Evolutionary conservation across 495 filamentous ascomycete species (phyloP).

Genomic region (Evansstolkia leycettana): DNA sequence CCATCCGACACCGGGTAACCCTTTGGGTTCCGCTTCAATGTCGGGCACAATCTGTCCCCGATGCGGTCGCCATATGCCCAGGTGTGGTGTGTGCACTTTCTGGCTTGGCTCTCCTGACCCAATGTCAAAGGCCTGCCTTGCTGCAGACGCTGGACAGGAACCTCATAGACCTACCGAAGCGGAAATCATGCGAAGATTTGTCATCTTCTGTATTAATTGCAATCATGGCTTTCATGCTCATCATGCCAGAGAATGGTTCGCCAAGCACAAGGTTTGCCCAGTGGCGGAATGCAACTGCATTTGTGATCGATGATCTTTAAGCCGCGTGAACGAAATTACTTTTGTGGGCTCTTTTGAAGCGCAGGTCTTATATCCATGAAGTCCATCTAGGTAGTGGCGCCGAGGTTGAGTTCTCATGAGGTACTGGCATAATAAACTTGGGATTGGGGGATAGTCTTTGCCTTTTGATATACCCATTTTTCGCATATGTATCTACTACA

Average conservation of each 20-base stretch:
- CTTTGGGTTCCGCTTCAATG: constrained; percentile 24
- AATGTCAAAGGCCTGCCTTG: constrained; percentile 41
- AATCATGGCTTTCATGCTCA: constrained; percentile 84
- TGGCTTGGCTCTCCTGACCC: constrained; percentile 72
- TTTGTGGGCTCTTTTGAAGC: too few relatives aligned
- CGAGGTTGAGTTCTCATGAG: too few relatives aligned
- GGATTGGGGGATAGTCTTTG: too few relatives aligned
- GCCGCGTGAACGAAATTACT: too few relatives aligned
- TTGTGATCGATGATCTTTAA: constrained; percentile 50
- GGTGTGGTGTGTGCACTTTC: constrained; percentile 79
- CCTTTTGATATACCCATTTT: too few relatives aligned
- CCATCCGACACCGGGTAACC: constrained; percentile 26
- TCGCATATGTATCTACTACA: too few relatives aligned
- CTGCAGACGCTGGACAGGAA: constrained; percentile 32
- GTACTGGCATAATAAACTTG: too few relatives aligned
- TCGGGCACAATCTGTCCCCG: constrained; percentile 59
- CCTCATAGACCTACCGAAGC: constrained; percentile 15
- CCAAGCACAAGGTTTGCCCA: constrained; percentile 66
- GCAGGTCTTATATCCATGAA: too few relatives aligned
- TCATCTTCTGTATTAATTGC: constrained; percentile 79
- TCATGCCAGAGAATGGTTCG: constrained; percentile 84
- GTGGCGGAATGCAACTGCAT: constrained; percentile 81
- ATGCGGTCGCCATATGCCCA: constrained; percentile 77
- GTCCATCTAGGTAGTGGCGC: too few relatives aligned
- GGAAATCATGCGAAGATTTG: constrained; percentile 36